Base-by-base conservation (phyloP, 345 rosid genomes). In the Gossypium sturtianum region DNA sequence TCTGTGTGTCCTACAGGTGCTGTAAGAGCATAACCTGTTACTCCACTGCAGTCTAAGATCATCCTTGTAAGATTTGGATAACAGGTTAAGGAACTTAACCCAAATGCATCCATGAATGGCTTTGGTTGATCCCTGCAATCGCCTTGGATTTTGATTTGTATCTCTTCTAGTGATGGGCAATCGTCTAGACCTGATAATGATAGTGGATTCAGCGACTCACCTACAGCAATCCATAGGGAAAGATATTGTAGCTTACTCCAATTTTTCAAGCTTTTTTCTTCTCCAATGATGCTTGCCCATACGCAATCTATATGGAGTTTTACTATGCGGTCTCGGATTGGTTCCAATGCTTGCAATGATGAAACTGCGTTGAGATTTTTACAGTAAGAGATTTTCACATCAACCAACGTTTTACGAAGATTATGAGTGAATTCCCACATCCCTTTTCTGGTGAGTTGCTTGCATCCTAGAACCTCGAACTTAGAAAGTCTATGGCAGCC, bases 81-180 rank as follows among this genome's bases (percentile, higher is more conserved):
- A 2, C 23, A 22, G 2, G 72, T 59, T 9, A 82, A 82, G 45
- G 48, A 74, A 29, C 79, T 53, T 58, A 85, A 47, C 17, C 86
- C 86, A 16, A 85, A 78, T 7, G 73, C 81, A 2, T 6, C 54
- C 52, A 48, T 52, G 3, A 71, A 74, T 12, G 83, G 80, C 72
- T 68, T 80, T 10, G 66, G 83, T 29, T 66, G 58, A 0, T 71
- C 72, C 63, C 85, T 73, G 79, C 85, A 80, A 70, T 84, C 85
- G 45, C 85, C 85, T 82, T 84, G 82, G 0, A 82, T 66, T 57
- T 70, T 76, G 38, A 80, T 75, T 23, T 68, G n/a, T 9, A 84
- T 80, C 77, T 82, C 87, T 74, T 84, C 83, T 47, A 84, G 22
- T 19, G 64, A 64, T n/a, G 85, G 87, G 17, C 87, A 84, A 47